Conservation (phyloP, 768 basidiomycete species). For the Tricholoma furcatifolium region DNA sequence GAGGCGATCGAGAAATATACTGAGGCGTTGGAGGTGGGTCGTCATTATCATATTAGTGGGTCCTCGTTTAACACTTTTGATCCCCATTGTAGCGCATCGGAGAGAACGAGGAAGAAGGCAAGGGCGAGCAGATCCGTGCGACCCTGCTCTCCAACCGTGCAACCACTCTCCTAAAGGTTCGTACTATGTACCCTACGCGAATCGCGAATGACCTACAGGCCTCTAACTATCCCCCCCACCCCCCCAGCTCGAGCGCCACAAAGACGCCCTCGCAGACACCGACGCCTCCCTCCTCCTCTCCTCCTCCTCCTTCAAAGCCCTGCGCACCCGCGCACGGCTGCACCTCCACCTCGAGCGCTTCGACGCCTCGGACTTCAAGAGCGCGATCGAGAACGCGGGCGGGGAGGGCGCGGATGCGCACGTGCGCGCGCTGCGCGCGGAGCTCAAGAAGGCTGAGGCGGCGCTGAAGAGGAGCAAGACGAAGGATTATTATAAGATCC, state of each 20-base stretch:
- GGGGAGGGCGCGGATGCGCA: slow-evolving; percentile 65
- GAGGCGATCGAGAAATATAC: slow-evolving; percentile 71
- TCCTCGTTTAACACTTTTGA: not conserved
- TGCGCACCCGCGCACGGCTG: slow-evolving; percentile 84
- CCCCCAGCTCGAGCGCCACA: slow-evolving; percentile 59
- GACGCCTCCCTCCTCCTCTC: slow-evolving; percentile 62
- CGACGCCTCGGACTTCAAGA: slow-evolving; percentile 74
- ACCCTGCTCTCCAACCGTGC: slow-evolving; percentile 83
- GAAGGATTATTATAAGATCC: slow-evolving; percentile 87
- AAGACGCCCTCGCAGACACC: slow-evolving; percentile 72
- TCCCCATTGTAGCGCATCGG: slow-evolving; percentile 58
- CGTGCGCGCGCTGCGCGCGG: slow-evolving; percentile 55
- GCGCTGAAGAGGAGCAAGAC: slow-evolving; percentile 85
- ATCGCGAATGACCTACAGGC: not conserved
- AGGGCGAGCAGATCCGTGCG: slow-evolving; percentile 79
- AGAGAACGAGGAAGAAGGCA: slow-evolving; percentile 63
- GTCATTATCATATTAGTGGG: not conserved
- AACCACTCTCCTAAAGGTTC: slow-evolving; percentile 74
- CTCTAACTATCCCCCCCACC: slow-evolving; percentile 6
- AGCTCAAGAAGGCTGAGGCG: slow-evolving; percentile 80
- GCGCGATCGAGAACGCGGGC: slow-evolving; percentile 72
- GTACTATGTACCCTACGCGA: not conserved
- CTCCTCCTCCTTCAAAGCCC: slow-evolving; percentile 76
- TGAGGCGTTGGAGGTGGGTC: slow-evolving; percentile 65
- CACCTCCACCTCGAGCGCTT: slow-evolving; percentile 72